A percentile compares a stretch with the other conserved stretches of the same genome.
phyloP scores from a whole-genome alignment of 495 filamentous ascomycete species.

The Penicillium coffeae region DNA sequence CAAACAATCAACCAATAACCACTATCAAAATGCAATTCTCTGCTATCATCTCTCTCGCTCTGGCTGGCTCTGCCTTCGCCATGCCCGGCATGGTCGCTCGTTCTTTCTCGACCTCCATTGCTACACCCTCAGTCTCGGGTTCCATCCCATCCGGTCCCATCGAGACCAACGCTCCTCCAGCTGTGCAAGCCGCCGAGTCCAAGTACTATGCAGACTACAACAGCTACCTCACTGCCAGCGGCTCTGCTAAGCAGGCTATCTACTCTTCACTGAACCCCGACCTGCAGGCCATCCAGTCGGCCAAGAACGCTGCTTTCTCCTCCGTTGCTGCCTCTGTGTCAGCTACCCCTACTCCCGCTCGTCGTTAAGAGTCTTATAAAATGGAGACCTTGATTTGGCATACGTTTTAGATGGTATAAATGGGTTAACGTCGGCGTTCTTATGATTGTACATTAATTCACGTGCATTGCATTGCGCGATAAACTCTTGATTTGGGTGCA shows the following conservation, averaged over 20 bases:
- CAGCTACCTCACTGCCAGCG: background rate
- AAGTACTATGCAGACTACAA: background rate
- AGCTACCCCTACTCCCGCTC: background rate
- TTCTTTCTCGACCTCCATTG: background rate
- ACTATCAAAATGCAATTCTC: slow-evolving; percentile 2
- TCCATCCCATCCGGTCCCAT: background rate
- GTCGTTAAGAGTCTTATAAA: background rate
- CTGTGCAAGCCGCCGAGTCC: background rate
- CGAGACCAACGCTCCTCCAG: background rate
- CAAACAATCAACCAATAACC: background rate
- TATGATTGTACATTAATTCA: background rate
- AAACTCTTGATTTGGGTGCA: background rate
- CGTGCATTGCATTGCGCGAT: background rate
- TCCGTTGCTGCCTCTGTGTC: background rate
- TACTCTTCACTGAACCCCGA: background rate
- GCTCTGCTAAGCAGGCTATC: background rate
- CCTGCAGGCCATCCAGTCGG: background rate
- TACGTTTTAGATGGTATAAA: background rate
- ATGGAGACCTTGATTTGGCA: background rate
- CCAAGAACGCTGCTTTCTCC: background rate
- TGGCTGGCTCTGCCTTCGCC: slow-evolving; percentile 2
- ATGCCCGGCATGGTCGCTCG: background rate
- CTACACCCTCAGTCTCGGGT: too few relatives aligned
- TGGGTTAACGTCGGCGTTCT: background rate
- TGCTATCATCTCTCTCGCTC: background rate